phyloP scores from a whole-genome alignment of 805 yeast species.

The Saturnispora sekii region DNA sequence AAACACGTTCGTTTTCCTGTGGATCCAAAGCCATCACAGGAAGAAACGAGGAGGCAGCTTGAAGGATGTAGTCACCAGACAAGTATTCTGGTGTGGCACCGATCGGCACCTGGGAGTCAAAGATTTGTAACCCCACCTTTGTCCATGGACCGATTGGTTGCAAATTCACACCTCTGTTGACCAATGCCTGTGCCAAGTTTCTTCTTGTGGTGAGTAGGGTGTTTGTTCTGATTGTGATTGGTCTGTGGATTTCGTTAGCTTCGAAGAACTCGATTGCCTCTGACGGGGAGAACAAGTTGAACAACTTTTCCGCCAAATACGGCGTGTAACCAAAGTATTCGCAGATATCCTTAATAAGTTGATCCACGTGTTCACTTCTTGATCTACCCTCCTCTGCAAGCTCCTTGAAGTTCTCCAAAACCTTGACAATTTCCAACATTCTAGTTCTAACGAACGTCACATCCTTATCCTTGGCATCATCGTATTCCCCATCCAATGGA shows the following conservation, averaged over 20 bases:
- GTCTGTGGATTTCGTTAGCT: slow-evolving; percentile 96
- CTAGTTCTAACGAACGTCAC: slow-evolving; percentile 80
- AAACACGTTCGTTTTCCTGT: slow-evolving; percentile 89
- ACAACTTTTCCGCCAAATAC: slow-evolving; percentile 87
- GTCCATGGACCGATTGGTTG: slow-evolving; percentile 99
- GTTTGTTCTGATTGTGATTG: slow-evolving; percentile 95
- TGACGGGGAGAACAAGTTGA: slow-evolving; percentile 82
- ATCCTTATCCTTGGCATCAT: slow-evolving; percentile 36
- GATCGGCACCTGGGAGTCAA: slow-evolving; percentile 98
- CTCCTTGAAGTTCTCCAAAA: slow-evolving; percentile 78
- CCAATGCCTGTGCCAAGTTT: slow-evolving; percentile 89
- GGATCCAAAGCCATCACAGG: slow-evolving; percentile 98
- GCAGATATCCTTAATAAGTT: slow-evolving; percentile 77
- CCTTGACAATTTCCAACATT: slow-evolving; percentile 91
- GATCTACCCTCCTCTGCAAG: slow-evolving; percentile 79
- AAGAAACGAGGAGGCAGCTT: slow-evolving; percentile 95
- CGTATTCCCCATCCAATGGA: slow-evolving; percentile 50
- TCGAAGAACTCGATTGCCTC: slow-evolving; percentile 98
- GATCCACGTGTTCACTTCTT: slow-evolving; percentile 71
- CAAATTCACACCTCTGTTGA: slow-evolving; percentile 92
- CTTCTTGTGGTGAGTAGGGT: slow-evolving; percentile 91
- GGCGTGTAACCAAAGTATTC: slow-evolving; percentile 90
- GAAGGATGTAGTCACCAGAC: slow-evolving; percentile 95
- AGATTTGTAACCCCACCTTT: slow-evolving; percentile 92
- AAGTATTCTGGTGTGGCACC: slow-evolving; percentile 99